These are phyloP conservation scores for Talaromyces sp. DNA, from an alignment of 2,329 filamentous ascomycete species.

Conservation along the genomic window DNA sequence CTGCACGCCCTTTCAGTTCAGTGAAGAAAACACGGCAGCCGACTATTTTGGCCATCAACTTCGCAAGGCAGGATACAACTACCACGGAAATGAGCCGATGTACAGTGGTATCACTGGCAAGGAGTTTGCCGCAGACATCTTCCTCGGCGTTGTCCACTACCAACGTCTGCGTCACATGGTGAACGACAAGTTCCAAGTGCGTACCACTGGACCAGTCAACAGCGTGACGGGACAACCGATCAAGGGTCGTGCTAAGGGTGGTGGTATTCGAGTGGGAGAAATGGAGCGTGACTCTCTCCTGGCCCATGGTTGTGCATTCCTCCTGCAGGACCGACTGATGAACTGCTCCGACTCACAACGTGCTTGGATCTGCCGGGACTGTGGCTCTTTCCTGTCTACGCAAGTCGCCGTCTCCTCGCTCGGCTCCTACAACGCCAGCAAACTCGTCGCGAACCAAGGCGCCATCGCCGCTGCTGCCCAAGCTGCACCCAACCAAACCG, in stretches of 20 bases:
- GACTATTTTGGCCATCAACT: constrained; percentile 97
- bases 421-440: constrained; percentile 19
- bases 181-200: constrained; percentile 98
- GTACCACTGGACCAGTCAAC: constrained; percentile 90
- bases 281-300: constrained; percentile 97
- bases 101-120: constrained; percentile 96
- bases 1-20: constrained; percentile 90
- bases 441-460: constrained; percentile 18
- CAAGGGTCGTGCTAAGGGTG: constrained; percentile 92
- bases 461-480: constrained; percentile 25
- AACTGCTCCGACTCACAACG: constrained; percentile 94
- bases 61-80: constrained; percentile 93
- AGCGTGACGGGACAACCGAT: constrained; percentile 90
- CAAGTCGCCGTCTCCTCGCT: constrained; percentile 48
- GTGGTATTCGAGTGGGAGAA: constrained; percentile 97
- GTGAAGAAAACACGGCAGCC: constrained; percentile 82
- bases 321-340: constrained; percentile 90
- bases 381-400: constrained; percentile 85
- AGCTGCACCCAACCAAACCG: constrained; percentile 23
- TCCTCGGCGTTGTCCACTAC: constrained; percentile 96
- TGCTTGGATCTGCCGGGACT: constrained; percentile 82
- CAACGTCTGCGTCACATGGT: constrained; percentile 98
- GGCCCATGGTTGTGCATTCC: constrained; percentile 89
- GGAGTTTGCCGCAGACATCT: constrained; percentile 91
- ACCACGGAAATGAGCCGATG: constrained; percentile 97